Percentiles rank a stretch among this genome's conserved stretches.
phyloP scores from a whole-genome alignment of 257 asterid species.

The Echium plantagineum region DNA sequence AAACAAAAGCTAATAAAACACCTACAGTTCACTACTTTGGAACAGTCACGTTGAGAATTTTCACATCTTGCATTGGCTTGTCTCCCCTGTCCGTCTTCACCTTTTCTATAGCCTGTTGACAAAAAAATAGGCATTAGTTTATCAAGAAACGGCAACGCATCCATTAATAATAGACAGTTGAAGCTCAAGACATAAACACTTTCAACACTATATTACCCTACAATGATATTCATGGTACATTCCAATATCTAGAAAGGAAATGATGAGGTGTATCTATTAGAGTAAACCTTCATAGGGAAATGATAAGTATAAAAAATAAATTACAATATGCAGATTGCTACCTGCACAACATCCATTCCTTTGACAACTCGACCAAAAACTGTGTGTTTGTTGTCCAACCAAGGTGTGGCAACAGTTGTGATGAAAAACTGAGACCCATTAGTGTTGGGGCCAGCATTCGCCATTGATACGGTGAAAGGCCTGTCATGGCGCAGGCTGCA shows the following conservation, averaged over 20 bases:
- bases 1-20: background rate
- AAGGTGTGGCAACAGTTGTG: conserved; percentile 95
- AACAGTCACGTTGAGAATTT: conserved; percentile 80
- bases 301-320: background rate
- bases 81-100: conserved; percentile 88
- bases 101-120: conserved; percentile 72
- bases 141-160: background rate
- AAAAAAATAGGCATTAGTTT: conserved; percentile 2
- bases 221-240: background rate
- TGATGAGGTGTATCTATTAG: background rate
- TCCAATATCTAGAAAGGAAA: background rate
- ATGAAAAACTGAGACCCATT: conserved; percentile 93
- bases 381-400: conserved; percentile 99
- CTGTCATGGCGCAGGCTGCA: conserved; percentile 93
- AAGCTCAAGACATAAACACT: too few species aligned
- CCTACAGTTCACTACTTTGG: conserved; percentile 38
- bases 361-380: conserved; percentile 91
- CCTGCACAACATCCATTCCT: conserved; percentile 99
- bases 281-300: background rate
- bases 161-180: too few species aligned
- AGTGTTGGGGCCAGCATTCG: conserved; percentile 97
- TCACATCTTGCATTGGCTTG: conserved; percentile 87
- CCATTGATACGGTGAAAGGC: conserved; percentile 96
- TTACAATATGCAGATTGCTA: conserved; percentile 15
- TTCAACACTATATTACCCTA: background rate